Conservation (phyloP, 1,139 yeast species). For the Yamadazyma aaseri region DNA sequence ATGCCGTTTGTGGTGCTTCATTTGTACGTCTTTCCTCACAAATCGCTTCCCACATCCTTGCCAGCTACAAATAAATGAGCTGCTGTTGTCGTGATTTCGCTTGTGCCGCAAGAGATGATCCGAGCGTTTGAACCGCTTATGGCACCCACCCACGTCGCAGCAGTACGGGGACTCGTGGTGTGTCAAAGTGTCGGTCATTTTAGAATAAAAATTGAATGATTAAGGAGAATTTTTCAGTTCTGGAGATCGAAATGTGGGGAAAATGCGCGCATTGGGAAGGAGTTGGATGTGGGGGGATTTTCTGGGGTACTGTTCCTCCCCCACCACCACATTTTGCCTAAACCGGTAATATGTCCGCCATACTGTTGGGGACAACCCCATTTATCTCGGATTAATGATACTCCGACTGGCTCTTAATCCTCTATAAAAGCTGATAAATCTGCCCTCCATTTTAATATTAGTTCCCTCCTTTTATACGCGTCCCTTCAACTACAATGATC, state of each 20-base stretch:
- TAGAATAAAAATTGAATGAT: no score
- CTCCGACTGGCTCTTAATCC: no score
- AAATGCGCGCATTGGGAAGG: no score
- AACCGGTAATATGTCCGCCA: no score
- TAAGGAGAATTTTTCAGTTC: not conserved
- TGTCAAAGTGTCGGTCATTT: not conserved
- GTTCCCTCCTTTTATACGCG: no score
- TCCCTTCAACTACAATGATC: no score
- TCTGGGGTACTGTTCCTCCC: not conserved
- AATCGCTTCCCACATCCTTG: conserved; percentile 34
- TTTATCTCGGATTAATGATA: no score
- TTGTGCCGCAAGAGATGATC: conserved; percentile 40
- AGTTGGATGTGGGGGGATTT: not conserved
- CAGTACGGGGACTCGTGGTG: conserved; percentile 5
- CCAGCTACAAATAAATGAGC: conserved; percentile 25
- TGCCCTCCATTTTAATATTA: no score
- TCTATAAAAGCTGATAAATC: no score
- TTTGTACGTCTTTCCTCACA: conserved; percentile 34
- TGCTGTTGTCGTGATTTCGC: conserved; percentile 34
- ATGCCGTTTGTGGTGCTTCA: conserved; percentile 33
- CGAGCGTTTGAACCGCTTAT: conserved; percentile 33
- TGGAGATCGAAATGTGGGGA: no score
- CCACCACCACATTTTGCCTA: not conserved
- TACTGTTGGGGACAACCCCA: no score
- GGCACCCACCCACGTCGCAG: conserved; percentile 24